Base-by-base conservation (phyloP, 352 stramenopile species). In the Phytophthora uliginosa region DNA sequence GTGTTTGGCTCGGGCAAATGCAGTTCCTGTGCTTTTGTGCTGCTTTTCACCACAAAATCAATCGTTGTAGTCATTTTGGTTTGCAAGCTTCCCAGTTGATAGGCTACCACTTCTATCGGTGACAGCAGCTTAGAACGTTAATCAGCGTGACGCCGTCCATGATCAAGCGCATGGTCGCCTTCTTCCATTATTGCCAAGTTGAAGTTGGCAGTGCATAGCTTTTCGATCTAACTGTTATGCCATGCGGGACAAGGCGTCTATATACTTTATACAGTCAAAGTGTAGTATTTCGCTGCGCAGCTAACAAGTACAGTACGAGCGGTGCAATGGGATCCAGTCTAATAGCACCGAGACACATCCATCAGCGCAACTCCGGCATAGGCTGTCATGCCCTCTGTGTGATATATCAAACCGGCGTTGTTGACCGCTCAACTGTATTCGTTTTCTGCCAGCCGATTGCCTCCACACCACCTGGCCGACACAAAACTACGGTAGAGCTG, bases 401-500 rank as follows among this genome's bases (percentile, higher is more conserved):
- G 42, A 51, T 24, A 51, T 2, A 51, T 51, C 18, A 24, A 51
- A 51, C 17, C 42, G 42, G n/a, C 42, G 42, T 20, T 47, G 15
- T 47, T 47, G 38, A 47, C 13, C 38, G 13, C 38, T 47, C 36
- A 31, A 12, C 36, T 42, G 10, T 45, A 45, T 20, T 17, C 33
- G 20, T 45, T 24, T 59, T 17, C 53, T 13, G 48, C 48, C 48
- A 54, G 48, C 48, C 22, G 48, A 54, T 33, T 54, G 22, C 48
- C 48, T 33, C 9, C 22, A 54, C 7, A 31, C n/a, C 48, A 54
- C 20, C 20, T 54, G 48, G 9, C 12, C 18, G 22, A 7, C 28
- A 59, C 26, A 59, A 59, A 26, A 18, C 18, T 3, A 26, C 8
- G 18, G 31, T 28, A 59, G 12, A 40, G 17, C 53, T 6, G 28